Evolutionary conservation across 75 land plant genomes (phyloP).

Genomic region (Picea glauca): DNA sequence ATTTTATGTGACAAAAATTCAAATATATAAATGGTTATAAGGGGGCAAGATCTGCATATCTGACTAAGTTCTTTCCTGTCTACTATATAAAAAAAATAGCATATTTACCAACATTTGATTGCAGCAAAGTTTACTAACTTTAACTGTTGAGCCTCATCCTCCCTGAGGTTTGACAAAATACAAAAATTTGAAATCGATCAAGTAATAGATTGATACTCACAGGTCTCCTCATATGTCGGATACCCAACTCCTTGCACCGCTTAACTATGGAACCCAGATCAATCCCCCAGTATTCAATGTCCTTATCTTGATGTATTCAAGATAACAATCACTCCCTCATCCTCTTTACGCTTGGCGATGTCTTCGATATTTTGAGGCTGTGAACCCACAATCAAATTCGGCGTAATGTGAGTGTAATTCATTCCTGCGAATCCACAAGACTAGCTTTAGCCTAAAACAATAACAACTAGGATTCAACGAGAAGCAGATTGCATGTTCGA

Average conservation of each 20-base stretch:
- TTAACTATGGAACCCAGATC: conserved; percentile 51
- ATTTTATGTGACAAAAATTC: too few relatives aligned
- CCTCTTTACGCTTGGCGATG: conserved; percentile 55
- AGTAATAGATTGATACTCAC: too few relatives aligned
- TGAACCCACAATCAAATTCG: conserved; percentile 81
- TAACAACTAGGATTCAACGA: not conserved
- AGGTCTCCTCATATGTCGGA: conserved; percentile 57
- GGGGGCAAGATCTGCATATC: too few relatives aligned
- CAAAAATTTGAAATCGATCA: too few relatives aligned
- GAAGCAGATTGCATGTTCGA: not conserved
- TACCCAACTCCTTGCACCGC: conserved; percentile 48
- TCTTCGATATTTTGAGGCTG: conserved; percentile 81
- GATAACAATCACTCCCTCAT: conserved; percentile 59
- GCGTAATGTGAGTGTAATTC: conserved; percentile 66
- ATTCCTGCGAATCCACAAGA: conserved; percentile 45
- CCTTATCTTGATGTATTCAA: conserved; percentile 85
- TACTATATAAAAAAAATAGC: too few relatives aligned
- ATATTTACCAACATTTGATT: too few relatives aligned
- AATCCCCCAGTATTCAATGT: conserved; percentile 83
- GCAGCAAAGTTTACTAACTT: too few relatives aligned
- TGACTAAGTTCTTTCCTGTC: too few relatives aligned
- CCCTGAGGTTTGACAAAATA: too few relatives aligned
- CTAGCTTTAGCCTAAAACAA: not conserved
- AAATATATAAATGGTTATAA: too few relatives aligned
- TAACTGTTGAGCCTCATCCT: too few relatives aligned